Evolutionary conservation across 495 filamentous ascomycete species (phyloP).

Genomic region (Thermothielavioides terrestris): DNA sequence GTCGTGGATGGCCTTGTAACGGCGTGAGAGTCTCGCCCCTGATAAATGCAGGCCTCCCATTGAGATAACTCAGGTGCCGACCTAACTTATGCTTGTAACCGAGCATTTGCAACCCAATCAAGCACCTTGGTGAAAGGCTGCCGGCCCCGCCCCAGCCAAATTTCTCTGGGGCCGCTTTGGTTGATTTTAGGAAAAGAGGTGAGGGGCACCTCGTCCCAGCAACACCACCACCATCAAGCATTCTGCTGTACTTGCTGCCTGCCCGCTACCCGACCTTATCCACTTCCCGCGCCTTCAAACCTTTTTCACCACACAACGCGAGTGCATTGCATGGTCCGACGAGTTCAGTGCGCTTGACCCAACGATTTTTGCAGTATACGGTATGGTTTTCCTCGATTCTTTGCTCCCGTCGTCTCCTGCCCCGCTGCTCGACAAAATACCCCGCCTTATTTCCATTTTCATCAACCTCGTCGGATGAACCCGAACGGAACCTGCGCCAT

Average conservation of each 20-base stretch:
- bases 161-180: conserved; percentile 7
- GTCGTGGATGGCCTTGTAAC: too few relatives aligned
- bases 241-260: conserved; percentile 2
- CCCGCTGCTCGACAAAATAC: not conserved
- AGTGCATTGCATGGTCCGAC: not conserved
- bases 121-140: not conserved
- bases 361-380: not conserved
- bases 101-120: not conserved
- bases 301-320: not conserved
- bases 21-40: too few relatives aligned
- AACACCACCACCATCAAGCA: conserved; percentile 8
- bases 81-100: not conserved
- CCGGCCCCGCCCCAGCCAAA: conserved; percentile 1
- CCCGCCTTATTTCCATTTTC: not conserved
- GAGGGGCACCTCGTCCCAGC: conserved; percentile 14
- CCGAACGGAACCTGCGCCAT: too few relatives aligned
- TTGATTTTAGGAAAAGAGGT: conserved; percentile 9
- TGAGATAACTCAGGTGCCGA: too few relatives aligned
- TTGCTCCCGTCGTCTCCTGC: not conserved
- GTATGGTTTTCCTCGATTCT: not conserved
- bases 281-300: conserved; percentile 6
- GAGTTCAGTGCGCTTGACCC: not conserved
- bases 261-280: conserved; percentile 1
- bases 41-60: too few relatives aligned
- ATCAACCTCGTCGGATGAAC: not conserved